These are phyloP conservation scores for Trichophyton mentagrophytes DNA, from an alignment of 2,329 filamentous ascomycete genomes.

Conservation along the genomic window DNA sequence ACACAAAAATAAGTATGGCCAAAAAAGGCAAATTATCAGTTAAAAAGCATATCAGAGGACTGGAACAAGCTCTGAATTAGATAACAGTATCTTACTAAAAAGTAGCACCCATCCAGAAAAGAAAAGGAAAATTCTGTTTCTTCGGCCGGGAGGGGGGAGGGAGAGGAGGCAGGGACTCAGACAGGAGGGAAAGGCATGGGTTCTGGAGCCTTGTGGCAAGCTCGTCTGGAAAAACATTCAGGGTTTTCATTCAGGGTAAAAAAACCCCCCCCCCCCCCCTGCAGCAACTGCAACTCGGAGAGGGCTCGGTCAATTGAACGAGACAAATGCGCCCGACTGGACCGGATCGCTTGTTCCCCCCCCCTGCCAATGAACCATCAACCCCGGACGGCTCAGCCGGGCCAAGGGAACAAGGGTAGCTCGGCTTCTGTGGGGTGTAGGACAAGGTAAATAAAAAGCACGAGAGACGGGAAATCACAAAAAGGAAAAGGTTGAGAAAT, in stretches of 20 bases:
- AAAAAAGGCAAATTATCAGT: background rate
- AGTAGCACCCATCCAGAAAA: no score
- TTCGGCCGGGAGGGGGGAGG: background rate
- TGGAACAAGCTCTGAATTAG: background rate
- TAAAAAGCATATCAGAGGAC: background rate
- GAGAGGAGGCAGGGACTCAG: background rate
- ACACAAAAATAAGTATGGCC: background rate
- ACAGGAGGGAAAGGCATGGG: background rate
- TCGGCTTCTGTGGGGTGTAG: background rate
- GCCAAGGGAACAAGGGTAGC: background rate
- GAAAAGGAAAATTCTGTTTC: background rate
- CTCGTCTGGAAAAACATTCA: background rate
- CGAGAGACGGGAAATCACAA: background rate
- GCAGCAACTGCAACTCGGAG: background rate
- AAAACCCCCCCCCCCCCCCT: background rate
- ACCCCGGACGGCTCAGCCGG: background rate
- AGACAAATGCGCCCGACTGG: background rate
- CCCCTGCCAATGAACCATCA: background rate
- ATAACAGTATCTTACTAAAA: background rate
- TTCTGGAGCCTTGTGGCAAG: background rate
- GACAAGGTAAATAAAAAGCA: background rate
- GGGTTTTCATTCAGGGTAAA: background rate
- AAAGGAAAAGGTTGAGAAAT: background rate
- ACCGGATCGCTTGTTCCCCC: background rate
- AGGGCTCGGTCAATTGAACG: background rate